phyloP scores from a whole-genome alignment of 2,329 filamentous ascomycete species.

The Pseudogymnoascus sp. region DNA sequence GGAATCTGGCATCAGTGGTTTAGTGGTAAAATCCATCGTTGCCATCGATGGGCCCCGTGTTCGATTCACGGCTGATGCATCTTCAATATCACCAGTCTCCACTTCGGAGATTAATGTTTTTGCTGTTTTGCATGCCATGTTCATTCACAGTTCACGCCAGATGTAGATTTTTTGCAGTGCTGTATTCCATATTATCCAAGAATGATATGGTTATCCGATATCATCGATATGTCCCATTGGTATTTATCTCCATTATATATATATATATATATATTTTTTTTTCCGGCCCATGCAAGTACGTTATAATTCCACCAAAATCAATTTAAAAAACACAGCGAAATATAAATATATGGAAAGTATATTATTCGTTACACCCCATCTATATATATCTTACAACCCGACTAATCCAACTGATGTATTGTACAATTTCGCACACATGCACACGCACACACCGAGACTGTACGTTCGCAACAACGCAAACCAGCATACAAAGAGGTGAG shows the following conservation, averaged over 20 bases:
- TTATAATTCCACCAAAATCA: background rate
- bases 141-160: too few relatives aligned
- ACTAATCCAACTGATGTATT: slow-evolving; percentile 1
- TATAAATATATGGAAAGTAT: slow-evolving; percentile 5
- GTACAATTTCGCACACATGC: background rate
- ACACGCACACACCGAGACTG: background rate
- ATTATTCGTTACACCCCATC: slow-evolving; percentile 8
- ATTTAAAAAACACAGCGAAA: background rate
- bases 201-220: too few relatives aligned
- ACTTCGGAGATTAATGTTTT: background rate
- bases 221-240: background rate
- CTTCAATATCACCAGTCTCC: background rate
- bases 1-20: background rate
- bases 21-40: slow-evolving; percentile 28
- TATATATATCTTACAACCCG: slow-evolving; percentile 2
- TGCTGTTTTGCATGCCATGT: background rate
- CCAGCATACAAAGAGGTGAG: background rate
- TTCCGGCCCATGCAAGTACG: too few relatives aligned
- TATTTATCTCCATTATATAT: background rate
- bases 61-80: slow-evolving; percentile 26
- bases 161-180: too few relatives aligned
- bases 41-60: slow-evolving; percentile 32
- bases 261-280: background rate
- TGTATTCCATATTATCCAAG: background rate
- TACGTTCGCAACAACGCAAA: background rate